Percentiles rank a stretch among this genome's conserved stretches.
Conservation (phyloP, 352 stramenopile species). For the Elongisporangium anandrum region DNA sequence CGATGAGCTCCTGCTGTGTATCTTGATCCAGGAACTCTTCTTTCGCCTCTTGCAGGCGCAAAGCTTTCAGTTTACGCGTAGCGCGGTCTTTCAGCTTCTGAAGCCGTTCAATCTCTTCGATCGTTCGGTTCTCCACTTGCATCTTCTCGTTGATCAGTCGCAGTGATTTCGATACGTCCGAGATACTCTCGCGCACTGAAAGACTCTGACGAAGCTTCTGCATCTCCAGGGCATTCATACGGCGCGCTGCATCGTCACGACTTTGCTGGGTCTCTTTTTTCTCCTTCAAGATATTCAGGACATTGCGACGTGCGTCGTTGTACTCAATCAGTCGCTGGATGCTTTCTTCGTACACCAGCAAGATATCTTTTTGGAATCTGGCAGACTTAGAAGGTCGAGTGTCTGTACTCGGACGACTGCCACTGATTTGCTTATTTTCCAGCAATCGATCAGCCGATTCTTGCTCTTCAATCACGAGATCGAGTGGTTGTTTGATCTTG, state of each 20-base stretch:
- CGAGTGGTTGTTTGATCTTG: neutral
- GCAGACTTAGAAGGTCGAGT: conserved; percentile 6
- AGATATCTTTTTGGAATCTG: conserved; percentile 7
- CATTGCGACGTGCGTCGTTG: conserved; percentile 44
- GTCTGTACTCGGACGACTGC: conserved; percentile 5
- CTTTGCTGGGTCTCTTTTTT: conserved; percentile 59
- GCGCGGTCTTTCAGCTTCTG: conserved; percentile 65
- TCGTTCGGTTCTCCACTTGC: conserved; percentile 43
- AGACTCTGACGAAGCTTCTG: conserved; percentile 75
- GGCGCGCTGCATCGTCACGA: conserved; percentile 45
- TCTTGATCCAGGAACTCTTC: conserved; percentile 59
- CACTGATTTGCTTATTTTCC: neutral
- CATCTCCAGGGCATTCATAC: conserved; percentile 77
- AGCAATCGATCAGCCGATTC: conserved; percentile 8
- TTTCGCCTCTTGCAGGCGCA: conserved; percentile 40
- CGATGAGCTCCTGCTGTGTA: conserved; percentile 57
- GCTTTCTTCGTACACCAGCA: conserved; percentile 43
- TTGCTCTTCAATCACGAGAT: conserved; percentile 8
- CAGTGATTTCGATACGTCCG: conserved; percentile 59
- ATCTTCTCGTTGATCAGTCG: conserved; percentile 59
- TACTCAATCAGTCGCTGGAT: conserved; percentile 55
- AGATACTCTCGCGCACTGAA: conserved; percentile 70
- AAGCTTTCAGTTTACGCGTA: conserved; percentile 48
- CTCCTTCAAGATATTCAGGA: conserved; percentile 58
- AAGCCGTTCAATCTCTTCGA: conserved; percentile 63